Conservation (phyloP, 495 filamentous ascomycete genomes). For the Aspergillus asperescens region DNA sequence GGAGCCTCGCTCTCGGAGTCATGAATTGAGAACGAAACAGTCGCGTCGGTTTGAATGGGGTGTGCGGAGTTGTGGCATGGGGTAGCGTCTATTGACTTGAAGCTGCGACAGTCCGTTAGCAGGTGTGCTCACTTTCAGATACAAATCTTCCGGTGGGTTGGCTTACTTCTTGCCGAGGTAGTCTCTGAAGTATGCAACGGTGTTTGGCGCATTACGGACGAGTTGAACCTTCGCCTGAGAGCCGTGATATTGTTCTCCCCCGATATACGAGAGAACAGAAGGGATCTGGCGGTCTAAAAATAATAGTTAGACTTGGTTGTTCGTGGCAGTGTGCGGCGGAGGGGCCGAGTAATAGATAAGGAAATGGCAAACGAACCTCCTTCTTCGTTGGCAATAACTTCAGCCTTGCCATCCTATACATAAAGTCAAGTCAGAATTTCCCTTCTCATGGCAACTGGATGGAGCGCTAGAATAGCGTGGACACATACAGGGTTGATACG, state of each 20-base stretch:
- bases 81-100: slow-evolving; percentile 93
- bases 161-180: slow-evolving; percentile 85
- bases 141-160: background rate
- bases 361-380: slow-evolving; percentile 60
- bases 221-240: slow-evolving; percentile 91
- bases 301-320: background rate
- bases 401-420: slow-evolving; percentile 77
- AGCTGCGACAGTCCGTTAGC: slow-evolving; percentile 41
- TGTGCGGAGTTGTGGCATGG: slow-evolving; percentile 91
- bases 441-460: background rate
- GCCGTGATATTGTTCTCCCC: slow-evolving; percentile 94
- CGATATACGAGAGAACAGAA: slow-evolving; percentile 86
- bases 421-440: slow-evolving; percentile 12
- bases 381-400: slow-evolving; percentile 98
- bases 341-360: background rate
- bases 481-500: slow-evolving; percentile 60
- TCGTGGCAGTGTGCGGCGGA: slow-evolving; percentile 6
- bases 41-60: slow-evolving; percentile 67
- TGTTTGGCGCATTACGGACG: slow-evolving; percentile 86
- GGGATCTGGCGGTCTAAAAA: slow-evolving; percentile 91
- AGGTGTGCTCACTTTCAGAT: background rate
- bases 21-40: slow-evolving; percentile 75
- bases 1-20: slow-evolving; percentile 65
- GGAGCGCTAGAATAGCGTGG: background rate
- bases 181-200: slow-evolving; percentile 91